Percentiles rank a stretch among this genome's conserved stretches.
Conservation (phyloP, 352 stramenopile genomes). For the Globisporangium acanthophoron region DNA sequence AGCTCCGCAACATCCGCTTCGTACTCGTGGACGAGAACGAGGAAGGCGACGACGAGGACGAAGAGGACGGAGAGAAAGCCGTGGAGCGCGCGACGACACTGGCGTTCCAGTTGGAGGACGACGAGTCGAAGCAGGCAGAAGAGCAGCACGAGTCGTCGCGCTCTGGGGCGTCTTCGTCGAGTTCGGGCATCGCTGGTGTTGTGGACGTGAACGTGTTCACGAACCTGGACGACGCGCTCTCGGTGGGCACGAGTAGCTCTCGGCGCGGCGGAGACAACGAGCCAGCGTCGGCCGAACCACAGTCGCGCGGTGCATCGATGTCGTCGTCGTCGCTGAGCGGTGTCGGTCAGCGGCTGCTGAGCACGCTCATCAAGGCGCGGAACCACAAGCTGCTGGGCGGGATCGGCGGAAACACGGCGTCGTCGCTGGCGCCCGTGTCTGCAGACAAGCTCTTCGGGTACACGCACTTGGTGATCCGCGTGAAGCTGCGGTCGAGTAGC, state of each 20-base stretch:
- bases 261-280: constrained; percentile 13
- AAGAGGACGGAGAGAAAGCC: constrained; percentile 29
- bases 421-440: constrained; percentile 36
- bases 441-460: constrained; percentile 56
- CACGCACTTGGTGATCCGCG: constrained; percentile 72
- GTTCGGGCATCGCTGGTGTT: constrained; percentile 54
- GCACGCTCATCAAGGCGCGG: constrained; percentile 63
- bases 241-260: constrained; percentile 23
- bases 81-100: constrained; percentile 20
- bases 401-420: constrained; percentile 18
- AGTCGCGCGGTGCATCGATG: constrained; percentile 7
- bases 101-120: constrained; percentile 67
- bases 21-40: constrained; percentile 77
- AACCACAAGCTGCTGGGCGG: constrained; percentile 54
- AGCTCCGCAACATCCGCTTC: constrained; percentile 76
- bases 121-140: constrained; percentile 55
- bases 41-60: constrained; percentile 32
- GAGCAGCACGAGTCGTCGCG: constrained; percentile 8
- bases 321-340: constrained; percentile 58
- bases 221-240: constrained; percentile 66
- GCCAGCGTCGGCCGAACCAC: constrained; percentile 12
- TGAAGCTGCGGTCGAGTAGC: constrained; percentile 63
- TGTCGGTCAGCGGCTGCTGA: constrained; percentile 60
- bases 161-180: constrained; percentile 27
- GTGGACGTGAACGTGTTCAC: constrained; percentile 81